Conservation (phyloP, 495 filamentous ascomycete genomes). For the Xylaria telfairii region DNA sequence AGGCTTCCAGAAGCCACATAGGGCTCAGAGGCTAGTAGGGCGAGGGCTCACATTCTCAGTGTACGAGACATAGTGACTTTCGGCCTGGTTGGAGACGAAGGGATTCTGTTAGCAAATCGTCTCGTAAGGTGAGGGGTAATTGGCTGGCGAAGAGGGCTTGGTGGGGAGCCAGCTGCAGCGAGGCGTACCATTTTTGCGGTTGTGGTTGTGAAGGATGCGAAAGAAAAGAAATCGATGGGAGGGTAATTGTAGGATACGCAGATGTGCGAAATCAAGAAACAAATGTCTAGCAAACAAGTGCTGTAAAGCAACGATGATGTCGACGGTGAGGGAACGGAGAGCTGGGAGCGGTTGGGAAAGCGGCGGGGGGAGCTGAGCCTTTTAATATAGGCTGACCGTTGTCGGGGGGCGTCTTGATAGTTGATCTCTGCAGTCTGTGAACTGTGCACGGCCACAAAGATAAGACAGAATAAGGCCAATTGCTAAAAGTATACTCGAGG, state of each 20-base stretch:
- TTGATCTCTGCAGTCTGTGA: not conserved
- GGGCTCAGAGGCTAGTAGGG: slow-evolving; percentile 7
- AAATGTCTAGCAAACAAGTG: slow-evolving; percentile 1
- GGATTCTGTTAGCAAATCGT: slow-evolving; percentile 51
- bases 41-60: slow-evolving; percentile 61
- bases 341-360: not conserved
- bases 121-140: slow-evolving; percentile 41
- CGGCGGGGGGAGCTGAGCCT: slow-evolving; percentile 23
- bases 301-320: slow-evolving; percentile 26
- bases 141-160: slow-evolving; percentile 36
- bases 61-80: slow-evolving; percentile 61
- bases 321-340: slow-evolving; percentile 20
- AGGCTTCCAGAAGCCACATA: slow-evolving; percentile 17
- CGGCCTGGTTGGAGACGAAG: slow-evolving; percentile 60
- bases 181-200: slow-evolving; percentile 41
- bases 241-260: not conserved
- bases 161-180: slow-evolving; percentile 37
- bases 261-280: not conserved
- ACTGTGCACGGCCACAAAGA: slow-evolving; percentile 1
- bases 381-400: slow-evolving; percentile 25
- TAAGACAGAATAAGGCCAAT: slow-evolving; percentile 3
- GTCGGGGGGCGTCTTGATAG: slow-evolving; percentile 21
- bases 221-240: not conserved
- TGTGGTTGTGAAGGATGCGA: slow-evolving; percentile 21
- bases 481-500: slow-evolving; percentile 3